A percentile compares a stretch with the other conserved stretches of the same genome.
These are phyloP conservation scores for Letharia columbiana DNA, from an alignment of 495 filamentous ascomycete species.

Conservation along the genomic window DNA sequence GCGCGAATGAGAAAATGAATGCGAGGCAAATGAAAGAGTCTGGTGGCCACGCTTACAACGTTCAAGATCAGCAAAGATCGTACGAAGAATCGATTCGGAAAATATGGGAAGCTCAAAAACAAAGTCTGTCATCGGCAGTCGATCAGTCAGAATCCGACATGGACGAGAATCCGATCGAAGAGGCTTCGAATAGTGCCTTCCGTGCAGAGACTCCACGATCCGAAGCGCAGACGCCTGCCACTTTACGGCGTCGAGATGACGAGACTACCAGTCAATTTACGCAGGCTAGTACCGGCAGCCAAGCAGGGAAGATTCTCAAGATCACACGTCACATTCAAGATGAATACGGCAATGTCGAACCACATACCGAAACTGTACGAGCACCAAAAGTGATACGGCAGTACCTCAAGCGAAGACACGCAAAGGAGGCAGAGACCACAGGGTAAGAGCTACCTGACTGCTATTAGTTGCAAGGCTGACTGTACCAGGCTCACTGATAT, in stretches of 20 bases:
- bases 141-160: constrained; percentile 58
- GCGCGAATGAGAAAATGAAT: constrained; percentile 75
- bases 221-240: constrained; percentile 50
- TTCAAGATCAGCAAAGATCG: constrained; percentile 76
- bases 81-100: constrained; percentile 82
- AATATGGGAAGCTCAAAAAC: constrained; percentile 84
- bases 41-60: constrained; percentile 94
- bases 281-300: constrained; percentile 59
- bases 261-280: constrained; percentile 85
- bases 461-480: constrained; percentile 26
- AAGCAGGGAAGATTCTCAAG: constrained; percentile 60
- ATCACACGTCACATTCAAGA: constrained; percentile 61
- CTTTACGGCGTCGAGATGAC: constrained; percentile 50
- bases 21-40: constrained; percentile 78
- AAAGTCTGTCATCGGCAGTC: constrained; percentile 57
- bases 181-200: constrained; percentile 31
- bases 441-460: constrained; percentile 42
- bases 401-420: constrained; percentile 47
- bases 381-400: constrained; percentile 67
- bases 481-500: constrained; percentile 45
- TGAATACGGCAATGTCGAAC: constrained; percentile 52
- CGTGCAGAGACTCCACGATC: constrained; percentile 54
- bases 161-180: constrained; percentile 58
- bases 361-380: constrained; percentile 53
- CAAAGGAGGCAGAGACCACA: constrained; percentile 54